Conservation (phyloP, 495 filamentous ascomycete genomes). For the Xylaria telfairii region DNA sequence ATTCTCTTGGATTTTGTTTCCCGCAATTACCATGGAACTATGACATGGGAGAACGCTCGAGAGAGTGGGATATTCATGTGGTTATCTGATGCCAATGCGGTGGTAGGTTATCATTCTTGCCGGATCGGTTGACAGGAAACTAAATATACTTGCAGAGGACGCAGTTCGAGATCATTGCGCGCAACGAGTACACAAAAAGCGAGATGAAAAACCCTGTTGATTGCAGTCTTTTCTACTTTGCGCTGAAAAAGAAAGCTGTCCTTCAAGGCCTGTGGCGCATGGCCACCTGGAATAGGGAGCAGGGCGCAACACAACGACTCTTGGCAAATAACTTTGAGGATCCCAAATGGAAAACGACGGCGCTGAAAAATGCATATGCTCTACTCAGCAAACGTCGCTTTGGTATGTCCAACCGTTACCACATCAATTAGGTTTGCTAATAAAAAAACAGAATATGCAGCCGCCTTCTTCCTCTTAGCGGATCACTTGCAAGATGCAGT, state of each 20-base stretch:
- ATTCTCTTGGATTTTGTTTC: slow-evolving; percentile 90
- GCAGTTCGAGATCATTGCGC: slow-evolving; percentile 87
- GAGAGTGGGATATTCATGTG: slow-evolving; percentile 96
- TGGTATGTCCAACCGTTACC: slow-evolving; percentile 56
- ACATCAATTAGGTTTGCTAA: slow-evolving; percentile 22
- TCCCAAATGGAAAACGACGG: slow-evolving; percentile 84
- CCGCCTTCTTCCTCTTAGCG: slow-evolving; percentile 92
- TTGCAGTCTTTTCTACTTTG: slow-evolving; percentile 90
- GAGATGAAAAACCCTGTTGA: slow-evolving; percentile 93
- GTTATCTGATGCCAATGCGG: slow-evolving; percentile 75
- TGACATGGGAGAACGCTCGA: slow-evolving; percentile 84
- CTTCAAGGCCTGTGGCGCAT: slow-evolving; percentile 95
- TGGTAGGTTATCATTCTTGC: slow-evolving; percentile 60
- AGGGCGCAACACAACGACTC: slow-evolving; percentile 74
- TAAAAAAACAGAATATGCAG: slow-evolving; percentile 76
- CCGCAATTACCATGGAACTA: slow-evolving; percentile 73
- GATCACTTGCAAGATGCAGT: slow-evolving; percentile 85
- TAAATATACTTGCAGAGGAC: slow-evolving; percentile 55
- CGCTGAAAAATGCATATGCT: slow-evolving; percentile 97
- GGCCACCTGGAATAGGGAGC: slow-evolving; percentile 89
- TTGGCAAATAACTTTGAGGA: slow-evolving; percentile 89
- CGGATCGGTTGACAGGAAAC: slow-evolving; percentile 1
- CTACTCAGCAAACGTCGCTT: slow-evolving; percentile 89
- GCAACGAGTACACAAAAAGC: slow-evolving; percentile 89
- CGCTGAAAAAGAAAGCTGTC: slow-evolving; percentile 88